Percentiles rank a stretch among this genome's conserved stretches.
These are phyloP conservation scores for Hysterangium stoloniferum DNA, from an alignment of 768 basidiomycete species.

Conservation along the genomic window DNA sequence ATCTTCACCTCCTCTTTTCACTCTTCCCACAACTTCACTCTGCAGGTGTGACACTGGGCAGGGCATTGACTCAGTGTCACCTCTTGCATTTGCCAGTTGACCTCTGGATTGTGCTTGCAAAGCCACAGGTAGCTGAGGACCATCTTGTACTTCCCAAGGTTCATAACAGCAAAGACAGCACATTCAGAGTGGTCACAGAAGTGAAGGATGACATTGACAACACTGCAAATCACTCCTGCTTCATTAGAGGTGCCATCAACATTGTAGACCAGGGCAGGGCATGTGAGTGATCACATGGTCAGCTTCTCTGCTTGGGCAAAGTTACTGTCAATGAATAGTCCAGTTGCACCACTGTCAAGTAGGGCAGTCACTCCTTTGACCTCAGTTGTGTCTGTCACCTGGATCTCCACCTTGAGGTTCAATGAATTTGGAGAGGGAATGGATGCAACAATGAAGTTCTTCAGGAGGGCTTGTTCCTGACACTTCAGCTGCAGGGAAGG, in stretches of 20 bases:
- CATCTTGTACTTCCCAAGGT: background rate
- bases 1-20: background rate
- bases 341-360: background rate
- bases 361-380: background rate
- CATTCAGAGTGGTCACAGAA: background rate
- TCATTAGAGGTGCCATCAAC: slow-evolving; percentile 3
- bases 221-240: background rate
- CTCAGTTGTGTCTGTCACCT: background rate
- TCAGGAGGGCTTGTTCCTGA: too few relatives aligned
- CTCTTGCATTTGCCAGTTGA: background rate
- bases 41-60: background rate
- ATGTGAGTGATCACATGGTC: background rate
- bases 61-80: background rate
- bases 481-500: too few relatives aligned
- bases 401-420: too few relatives aligned
- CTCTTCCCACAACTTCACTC: background rate
- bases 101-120: background rate
- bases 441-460: too few relatives aligned
- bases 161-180: background rate
- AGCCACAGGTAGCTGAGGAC: slow-evolving; percentile 2
- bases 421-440: too few relatives aligned
- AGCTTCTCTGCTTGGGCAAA: background rate
- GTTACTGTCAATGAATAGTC: background rate
- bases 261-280: background rate
- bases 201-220: background rate